Percentiles rank a stretch among this genome's conserved stretches.
These are phyloP conservation scores for Jatropha multifida DNA, from an alignment of 441 rosid genomes.

Conservation along the genomic window DNA sequence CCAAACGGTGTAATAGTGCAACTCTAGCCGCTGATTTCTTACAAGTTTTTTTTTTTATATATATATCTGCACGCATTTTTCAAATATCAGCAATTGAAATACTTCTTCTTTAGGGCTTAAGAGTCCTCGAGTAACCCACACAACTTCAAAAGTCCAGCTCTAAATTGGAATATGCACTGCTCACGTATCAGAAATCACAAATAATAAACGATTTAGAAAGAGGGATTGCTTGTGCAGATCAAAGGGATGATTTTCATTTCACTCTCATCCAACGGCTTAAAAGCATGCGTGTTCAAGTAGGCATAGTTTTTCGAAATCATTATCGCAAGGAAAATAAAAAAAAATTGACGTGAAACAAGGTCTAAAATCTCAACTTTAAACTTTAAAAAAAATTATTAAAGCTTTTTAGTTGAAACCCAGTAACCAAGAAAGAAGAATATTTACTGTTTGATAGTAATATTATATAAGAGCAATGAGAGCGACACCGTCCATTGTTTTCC, in stretches of 20 bases:
- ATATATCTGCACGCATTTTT: no score
- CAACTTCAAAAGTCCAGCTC: neutral
- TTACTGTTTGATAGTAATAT: neutral
- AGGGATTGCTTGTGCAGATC: no score
- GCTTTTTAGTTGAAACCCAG: neutral
- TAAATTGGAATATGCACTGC: neutral
- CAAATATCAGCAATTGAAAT: conserved; percentile 8
- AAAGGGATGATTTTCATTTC: no score
- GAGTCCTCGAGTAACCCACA: neutral
- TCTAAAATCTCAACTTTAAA: neutral
- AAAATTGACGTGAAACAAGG: neutral
- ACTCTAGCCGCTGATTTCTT: neutral
- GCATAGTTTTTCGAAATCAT: no score
- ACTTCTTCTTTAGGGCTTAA: neutral
- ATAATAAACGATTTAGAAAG: no score
- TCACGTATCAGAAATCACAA: no score
- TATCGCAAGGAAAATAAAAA: no score
- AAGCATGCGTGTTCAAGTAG: no score
- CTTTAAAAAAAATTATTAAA: conserved; percentile 5
- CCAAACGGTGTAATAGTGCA: neutral
- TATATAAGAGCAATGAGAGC: conserved; percentile 12
- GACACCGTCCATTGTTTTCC: conserved; percentile 26
- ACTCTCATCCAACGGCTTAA: no score
- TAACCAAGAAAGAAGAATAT: conserved; percentile 6
- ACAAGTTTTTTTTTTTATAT: neutral